Percentiles rank a stretch among this genome's conserved stretches.
Evolutionary conservation across 2,329 filamentous ascomycete genomes (phyloP).

Genomic region (Akanthomyces dipterigenus): DNA sequence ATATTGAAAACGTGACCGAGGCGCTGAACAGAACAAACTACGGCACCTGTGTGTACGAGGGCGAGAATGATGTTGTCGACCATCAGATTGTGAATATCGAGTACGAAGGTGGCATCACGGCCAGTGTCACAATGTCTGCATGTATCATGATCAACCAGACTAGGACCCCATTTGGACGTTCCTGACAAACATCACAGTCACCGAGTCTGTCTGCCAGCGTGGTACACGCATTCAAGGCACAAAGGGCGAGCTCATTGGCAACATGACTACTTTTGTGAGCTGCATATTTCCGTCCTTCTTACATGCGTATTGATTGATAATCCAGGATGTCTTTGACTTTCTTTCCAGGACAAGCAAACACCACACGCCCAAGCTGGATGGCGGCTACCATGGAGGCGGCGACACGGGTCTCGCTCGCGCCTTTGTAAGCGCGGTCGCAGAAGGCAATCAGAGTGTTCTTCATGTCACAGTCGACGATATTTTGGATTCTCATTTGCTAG

Average conservation of each 20-base stretch:
- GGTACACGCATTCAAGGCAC: conserved; percentile 16
- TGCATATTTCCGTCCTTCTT: no score
- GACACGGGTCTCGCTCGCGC: conserved; percentile 14
- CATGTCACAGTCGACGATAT: conserved; percentile 13
- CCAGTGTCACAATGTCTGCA: conserved; percentile 16
- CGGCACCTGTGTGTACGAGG: conserved; percentile 15
- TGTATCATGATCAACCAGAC: conserved; percentile 6
- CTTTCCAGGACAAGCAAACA: conserved; percentile 11
- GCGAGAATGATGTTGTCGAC: conserved; percentile 15
- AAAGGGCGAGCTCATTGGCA: conserved; percentile 15
- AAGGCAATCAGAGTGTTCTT: conserved; percentile 8
- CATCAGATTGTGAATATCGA: conserved; percentile 16
- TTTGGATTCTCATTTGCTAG: conserved; percentile 14
- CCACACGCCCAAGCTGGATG: conserved; percentile 13
- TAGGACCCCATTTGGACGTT: neutral
- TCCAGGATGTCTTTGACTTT: conserved; percentile 14
- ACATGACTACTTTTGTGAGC: conserved; percentile 16
- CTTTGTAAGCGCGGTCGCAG: conserved; percentile 13
- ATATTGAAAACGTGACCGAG: conserved; percentile 15
- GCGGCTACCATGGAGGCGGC: conserved; percentile 15
- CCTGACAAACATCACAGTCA: conserved; percentile 3
- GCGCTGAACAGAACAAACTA: conserved; percentile 13
- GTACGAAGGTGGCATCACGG: conserved; percentile 14
- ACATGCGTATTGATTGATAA: neutral
- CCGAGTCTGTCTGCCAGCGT: conserved; percentile 14